Evolutionary conservation across 352 stramenopile species (phyloP).

Genomic region (Pythium aristosporum): DNA sequence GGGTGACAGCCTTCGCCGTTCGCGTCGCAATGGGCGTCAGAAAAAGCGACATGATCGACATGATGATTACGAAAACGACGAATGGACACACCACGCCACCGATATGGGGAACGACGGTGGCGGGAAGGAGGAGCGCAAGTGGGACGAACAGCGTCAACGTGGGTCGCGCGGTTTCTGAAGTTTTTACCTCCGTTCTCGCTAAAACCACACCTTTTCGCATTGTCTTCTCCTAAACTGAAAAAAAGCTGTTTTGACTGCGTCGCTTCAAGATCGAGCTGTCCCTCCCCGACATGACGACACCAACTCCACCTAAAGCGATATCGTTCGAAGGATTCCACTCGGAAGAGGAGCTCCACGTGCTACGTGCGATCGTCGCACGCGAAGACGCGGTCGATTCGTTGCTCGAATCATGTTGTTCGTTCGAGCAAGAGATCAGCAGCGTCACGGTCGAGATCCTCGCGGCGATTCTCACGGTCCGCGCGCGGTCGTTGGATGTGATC

Average conservation of each 20-base stretch:
- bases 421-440: slow-evolving; percentile 36
- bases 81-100: not conserved
- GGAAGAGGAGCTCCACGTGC: slow-evolving; percentile 60
- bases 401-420: slow-evolving; percentile 44
- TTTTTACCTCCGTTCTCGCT: not conserved
- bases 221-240: not conserved
- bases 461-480: slow-evolving; percentile 43
- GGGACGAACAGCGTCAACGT: slow-evolving; percentile 4
- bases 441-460: slow-evolving; percentile 44
- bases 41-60: not conserved
- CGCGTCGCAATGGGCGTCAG: not conserved
- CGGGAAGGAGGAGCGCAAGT: not conserved
- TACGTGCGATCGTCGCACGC: slow-evolving; percentile 60
- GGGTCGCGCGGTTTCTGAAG: not conserved
- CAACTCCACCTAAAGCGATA: slow-evolving; percentile 29
- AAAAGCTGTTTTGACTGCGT: not conserved
- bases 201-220: not conserved
- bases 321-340: slow-evolving; percentile 57
- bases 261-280: not conserved
- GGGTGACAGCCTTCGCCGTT: not conserved
- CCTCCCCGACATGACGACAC: slow-evolving; percentile 5
- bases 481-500: slow-evolving; percentile 49
- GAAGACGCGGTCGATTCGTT: slow-evolving; percentile 58
- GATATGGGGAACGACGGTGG: not conserved
- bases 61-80: not conserved